Conservation (phyloP, 2,329 filamentous ascomycete genomes). For the Seiridium cupressi region DNA sequence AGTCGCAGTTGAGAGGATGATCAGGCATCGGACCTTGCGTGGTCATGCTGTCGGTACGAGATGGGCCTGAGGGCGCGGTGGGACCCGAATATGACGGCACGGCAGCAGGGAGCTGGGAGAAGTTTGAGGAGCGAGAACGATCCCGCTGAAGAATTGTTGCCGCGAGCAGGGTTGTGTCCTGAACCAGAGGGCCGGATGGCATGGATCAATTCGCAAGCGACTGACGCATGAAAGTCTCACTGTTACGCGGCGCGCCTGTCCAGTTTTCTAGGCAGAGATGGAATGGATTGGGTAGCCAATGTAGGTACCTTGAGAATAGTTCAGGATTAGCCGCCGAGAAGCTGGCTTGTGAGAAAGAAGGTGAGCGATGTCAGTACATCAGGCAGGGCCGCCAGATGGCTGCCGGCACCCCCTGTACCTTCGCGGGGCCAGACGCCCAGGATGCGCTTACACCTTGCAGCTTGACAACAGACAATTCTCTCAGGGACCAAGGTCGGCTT, state of each 20-base stretch:
- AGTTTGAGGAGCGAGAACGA: background rate
- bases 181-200: background rate
- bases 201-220: background rate
- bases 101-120: background rate
- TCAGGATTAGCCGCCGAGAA: background rate
- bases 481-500: no score
- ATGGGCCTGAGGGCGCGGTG: background rate
- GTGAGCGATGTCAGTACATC: background rate
- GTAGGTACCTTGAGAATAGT: background rate
- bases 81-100: constrained; percentile 1
- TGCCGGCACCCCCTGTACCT: background rate
- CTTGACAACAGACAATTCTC: no score
- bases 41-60: constrained; percentile 4
- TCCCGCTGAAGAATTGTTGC: constrained; percentile 3
- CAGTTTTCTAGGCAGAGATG: background rate
- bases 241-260: background rate
- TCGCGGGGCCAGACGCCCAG: background rate
- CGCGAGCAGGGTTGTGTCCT: background rate
- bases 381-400: background rate
- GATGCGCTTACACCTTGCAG: no score
- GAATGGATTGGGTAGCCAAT: background rate
- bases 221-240: background rate
- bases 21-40: background rate
- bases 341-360: background rate
- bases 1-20: background rate